Conservation (phyloP, 352 stramenopile species). For the Peronosclerospora sorghi region DNA sequence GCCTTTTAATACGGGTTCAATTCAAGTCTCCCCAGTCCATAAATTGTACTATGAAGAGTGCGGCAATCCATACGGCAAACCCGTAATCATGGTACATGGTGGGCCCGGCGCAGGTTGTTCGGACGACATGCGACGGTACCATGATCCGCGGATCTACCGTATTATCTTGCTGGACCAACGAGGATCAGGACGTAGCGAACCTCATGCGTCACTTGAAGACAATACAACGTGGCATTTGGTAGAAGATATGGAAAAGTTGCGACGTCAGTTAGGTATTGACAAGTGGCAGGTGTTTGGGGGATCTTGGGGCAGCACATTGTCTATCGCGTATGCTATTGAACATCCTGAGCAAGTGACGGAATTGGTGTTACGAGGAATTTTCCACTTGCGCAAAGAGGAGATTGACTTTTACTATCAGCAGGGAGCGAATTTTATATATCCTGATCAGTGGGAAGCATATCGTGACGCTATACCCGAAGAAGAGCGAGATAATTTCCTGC, state of each 20-base stretch:
- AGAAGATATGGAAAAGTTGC: conserved; percentile 89
- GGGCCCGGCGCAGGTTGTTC: conserved; percentile 87
- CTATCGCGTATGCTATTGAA: conserved; percentile 85
- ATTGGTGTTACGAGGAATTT: conserved; percentile 89
- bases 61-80: conserved; percentile 77
- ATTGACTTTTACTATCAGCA: conserved; percentile 91
- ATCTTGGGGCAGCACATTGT: conserved; percentile 90
- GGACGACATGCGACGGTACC: conserved; percentile 84
- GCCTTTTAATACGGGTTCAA: conserved; percentile 68
- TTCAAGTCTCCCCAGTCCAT: conserved; percentile 77
- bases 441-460: conserved; percentile 86
- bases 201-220: conserved; percentile 77
- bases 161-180: conserved; percentile 92
- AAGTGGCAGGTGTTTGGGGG: conserved; percentile 91
- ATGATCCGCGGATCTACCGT: conserved; percentile 85
- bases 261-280: conserved; percentile 76
- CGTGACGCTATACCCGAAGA: conserved; percentile 77
- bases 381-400: conserved; percentile 83
- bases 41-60: conserved; percentile 88
- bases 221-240: conserved; percentile 90
- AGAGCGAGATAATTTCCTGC: conserved; percentile 75
- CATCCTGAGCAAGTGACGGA: conserved; percentile 77
- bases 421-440: conserved; percentile 84
- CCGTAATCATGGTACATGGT: conserved; percentile 91
- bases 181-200: conserved; percentile 81